These are phyloP conservation scores for Botrytis deweyae DNA, from an alignment of 2,329 filamentous ascomycete species.

Conservation along the genomic window DNA sequence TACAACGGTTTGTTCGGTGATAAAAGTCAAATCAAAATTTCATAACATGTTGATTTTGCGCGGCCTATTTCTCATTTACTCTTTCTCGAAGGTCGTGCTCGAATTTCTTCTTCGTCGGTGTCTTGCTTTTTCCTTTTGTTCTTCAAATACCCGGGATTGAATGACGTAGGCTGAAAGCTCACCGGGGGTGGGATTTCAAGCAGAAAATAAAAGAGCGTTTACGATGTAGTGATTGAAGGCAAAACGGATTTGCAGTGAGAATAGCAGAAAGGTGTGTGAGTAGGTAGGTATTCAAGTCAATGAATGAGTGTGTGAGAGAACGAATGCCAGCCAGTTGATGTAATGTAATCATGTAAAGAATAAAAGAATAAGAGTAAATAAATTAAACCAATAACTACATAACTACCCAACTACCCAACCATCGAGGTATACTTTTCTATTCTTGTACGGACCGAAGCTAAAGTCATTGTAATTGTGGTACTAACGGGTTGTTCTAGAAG, in stretches of 20 bases:
- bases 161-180: slow-evolving; percentile 18
- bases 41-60: slow-evolving; percentile 20
- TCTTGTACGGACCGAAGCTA: background rate
- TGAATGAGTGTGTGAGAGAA: background rate
- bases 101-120: background rate
- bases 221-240: background rate
- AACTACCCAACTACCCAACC: background rate
- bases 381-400: background rate
- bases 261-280: background rate
- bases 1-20: background rate
- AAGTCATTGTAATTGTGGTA: background rate
- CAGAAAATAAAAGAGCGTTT: background rate
- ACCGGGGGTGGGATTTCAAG: background rate
- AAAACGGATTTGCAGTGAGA: background rate
- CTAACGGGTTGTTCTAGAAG: background rate
- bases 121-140: background rate
- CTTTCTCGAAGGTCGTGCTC: slow-evolving; percentile 3
- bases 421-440: background rate
- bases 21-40: slow-evolving; percentile 4
- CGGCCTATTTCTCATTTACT: background rate
- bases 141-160: slow-evolving; percentile 1
- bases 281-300: background rate
- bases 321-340: background rate
- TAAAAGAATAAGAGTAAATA: background rate
- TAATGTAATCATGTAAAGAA: background rate